Conservation (phyloP, 352 stramenopile species). For the Phytopythium delawarense region DNA sequence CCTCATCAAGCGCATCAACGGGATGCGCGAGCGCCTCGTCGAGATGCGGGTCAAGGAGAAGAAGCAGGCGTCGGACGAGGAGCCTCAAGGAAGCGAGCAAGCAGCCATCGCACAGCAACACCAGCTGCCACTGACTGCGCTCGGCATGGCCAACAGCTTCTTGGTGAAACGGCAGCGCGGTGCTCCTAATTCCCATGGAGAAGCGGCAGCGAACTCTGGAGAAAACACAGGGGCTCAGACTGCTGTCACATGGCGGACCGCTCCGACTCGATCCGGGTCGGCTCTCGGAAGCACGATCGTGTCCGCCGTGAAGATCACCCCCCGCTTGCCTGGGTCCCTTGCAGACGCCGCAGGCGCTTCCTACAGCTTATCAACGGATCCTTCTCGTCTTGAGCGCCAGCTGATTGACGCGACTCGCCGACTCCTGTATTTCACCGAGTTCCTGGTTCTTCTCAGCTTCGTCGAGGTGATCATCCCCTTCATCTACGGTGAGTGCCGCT, state of each 20-base stretch:
- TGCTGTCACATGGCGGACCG: neutral
- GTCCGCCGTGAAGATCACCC: neutral
- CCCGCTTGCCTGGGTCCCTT: neutral
- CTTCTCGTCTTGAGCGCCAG: slow-evolving; percentile 1
- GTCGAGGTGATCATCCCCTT: slow-evolving; percentile 26
- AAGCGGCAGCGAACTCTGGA: neutral
- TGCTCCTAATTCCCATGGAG: neutral
- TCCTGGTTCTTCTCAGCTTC: slow-evolving; percentile 25
- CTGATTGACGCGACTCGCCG: slow-evolving; percentile 9
- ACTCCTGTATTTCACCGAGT: slow-evolving; percentile 23
- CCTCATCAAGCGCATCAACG: neutral
- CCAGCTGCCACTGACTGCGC: neutral
- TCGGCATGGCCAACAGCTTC: neutral
- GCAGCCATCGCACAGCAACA: neutral
- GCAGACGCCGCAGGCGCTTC: neutral
- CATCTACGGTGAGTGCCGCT: slow-evolving; percentile 19
- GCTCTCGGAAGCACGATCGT: neutral
- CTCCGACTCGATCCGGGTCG: neutral
- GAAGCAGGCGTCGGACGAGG: neutral
- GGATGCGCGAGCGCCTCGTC: neutral
- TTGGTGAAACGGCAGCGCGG: neutral
- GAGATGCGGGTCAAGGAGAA: neutral
- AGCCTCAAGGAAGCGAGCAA: neutral
- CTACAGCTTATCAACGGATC: neutral
- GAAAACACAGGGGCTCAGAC: neutral